phyloP scores from a whole-genome alignment of 2,329 filamentous ascomycete genomes.

The Calonectria pauciramosa region DNA sequence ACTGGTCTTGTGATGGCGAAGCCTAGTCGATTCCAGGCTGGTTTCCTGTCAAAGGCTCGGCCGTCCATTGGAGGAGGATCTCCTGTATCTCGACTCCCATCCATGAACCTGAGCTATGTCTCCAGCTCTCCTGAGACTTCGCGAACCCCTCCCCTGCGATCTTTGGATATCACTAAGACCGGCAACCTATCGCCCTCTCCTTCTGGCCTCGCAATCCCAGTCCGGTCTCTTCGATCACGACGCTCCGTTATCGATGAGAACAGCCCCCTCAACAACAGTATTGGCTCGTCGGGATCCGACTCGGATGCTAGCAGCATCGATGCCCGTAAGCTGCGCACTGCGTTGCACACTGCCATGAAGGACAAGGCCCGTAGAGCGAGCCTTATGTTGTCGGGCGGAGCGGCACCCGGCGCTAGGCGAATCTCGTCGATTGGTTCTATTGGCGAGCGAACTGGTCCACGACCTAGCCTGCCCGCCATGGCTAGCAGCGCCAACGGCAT shows the following conservation, averaged over 20 bases:
- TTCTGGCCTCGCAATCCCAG: constrained; percentile 47
- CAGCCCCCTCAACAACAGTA: constrained; percentile 57
- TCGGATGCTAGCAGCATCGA: constrained; percentile 67
- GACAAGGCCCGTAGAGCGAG: constrained; percentile 58
- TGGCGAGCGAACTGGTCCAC: constrained; percentile 44
- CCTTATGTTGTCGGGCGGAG: constrained; percentile 50
- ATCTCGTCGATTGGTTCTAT: constrained; percentile 61
- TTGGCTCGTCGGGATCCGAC: constrained; percentile 57
- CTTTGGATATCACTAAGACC: constrained; percentile 63
- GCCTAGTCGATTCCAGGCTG: constrained; percentile 86
- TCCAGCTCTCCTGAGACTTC: constrained; percentile 54
- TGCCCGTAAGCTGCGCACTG: constrained; percentile 67
- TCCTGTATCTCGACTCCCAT: constrained; percentile 69
- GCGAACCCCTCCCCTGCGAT: constrained; percentile 61
- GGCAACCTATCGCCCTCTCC: constrained; percentile 65
- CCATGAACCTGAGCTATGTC: constrained; percentile 69
- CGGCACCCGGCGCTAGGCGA: constrained; percentile 55
- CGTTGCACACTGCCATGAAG: constrained; percentile 66
- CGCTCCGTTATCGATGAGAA: constrained; percentile 65
- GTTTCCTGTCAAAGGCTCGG: constrained; percentile 78
- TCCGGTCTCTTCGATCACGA: constrained; percentile 51
- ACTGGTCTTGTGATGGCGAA: constrained; percentile 56
- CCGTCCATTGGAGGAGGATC: constrained; percentile 68
- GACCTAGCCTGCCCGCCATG: constrained; percentile 57
- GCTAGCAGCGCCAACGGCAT: constrained; percentile 69